These are phyloP conservation scores for Oemleria cerasiformis DNA, from an alignment of 306 rosid species.

Conservation along the genomic window DNA sequence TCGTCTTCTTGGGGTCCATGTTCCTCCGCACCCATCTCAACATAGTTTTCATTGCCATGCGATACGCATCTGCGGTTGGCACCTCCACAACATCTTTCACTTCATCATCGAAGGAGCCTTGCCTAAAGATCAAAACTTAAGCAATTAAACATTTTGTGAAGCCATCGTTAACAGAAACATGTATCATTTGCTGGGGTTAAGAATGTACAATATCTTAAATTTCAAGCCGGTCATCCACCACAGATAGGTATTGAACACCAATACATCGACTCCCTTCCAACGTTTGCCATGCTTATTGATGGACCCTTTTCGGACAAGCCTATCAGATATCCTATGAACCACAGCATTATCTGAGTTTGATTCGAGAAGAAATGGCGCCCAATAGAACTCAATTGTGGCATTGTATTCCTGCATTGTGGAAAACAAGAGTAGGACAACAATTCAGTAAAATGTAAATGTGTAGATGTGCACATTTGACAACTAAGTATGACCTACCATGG, in stretches of 20 bases:
- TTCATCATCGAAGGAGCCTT: constrained; percentile 79
- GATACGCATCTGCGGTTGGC: constrained; percentile 81
- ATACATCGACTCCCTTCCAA: constrained; percentile 86
- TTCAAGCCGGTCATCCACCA: constrained; percentile 97
- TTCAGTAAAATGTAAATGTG: neutral
- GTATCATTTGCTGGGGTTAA: neutral
- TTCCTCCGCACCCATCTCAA: constrained; percentile 85
- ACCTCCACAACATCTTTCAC: constrained; percentile 63
- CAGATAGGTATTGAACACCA: constrained; percentile 85
- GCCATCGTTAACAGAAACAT: neutral
- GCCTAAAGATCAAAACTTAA: constrained; percentile 37
- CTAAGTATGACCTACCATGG: constrained; percentile 47
- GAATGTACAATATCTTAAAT: constrained; percentile 70
- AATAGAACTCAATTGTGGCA: constrained; percentile 94
- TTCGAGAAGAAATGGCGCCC: constrained; percentile 96
- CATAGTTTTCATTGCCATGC: constrained; percentile 94
- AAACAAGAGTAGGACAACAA: neutral
- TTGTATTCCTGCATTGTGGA: constrained; percentile 55
- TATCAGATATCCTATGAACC: constrained; percentile 69
- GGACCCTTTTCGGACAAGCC: constrained; percentile 83
- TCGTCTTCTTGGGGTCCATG: constrained; percentile 77
- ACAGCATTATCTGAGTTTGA: constrained; percentile 83
- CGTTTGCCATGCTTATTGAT: constrained; percentile 74
- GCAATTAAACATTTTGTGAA: neutral
- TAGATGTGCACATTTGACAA: no score